phyloP scores from a whole-genome alignment of 306 rosid species.

The Pterocarpus santalinus region DNA sequence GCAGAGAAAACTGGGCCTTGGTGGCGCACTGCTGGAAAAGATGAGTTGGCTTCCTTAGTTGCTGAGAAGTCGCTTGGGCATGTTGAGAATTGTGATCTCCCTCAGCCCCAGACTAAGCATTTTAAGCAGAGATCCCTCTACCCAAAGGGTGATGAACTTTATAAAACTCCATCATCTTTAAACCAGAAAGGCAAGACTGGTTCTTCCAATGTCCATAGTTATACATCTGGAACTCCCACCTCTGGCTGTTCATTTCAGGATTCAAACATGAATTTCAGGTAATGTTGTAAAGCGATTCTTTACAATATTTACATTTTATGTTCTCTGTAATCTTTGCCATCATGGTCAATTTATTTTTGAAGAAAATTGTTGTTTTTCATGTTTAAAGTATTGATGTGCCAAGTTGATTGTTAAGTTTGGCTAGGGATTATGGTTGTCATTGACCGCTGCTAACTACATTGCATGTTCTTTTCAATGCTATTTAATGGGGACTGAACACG shows the following conservation, averaged over 20 bases:
- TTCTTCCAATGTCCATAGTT: constrained; percentile 51
- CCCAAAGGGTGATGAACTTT: constrained; percentile 51
- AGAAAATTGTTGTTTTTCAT: constrained; percentile 29
- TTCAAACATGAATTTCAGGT: constrained; percentile 60
- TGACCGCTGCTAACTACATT: background rate
- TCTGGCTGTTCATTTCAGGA: constrained; percentile 59
- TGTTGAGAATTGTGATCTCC: constrained; percentile 92
- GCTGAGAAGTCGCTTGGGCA: constrained; percentile 79
- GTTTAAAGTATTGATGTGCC: background rate
- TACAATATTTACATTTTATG: background rate
- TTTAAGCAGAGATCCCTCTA: constrained; percentile 47
- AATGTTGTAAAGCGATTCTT: constrained; percentile 30
- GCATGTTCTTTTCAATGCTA: constrained; percentile 6
- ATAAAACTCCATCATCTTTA: constrained; percentile 52
- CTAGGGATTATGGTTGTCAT: background rate
- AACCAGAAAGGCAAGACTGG: constrained; percentile 55
- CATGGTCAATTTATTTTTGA: constrained; percentile 18
- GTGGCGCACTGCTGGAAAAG: constrained; percentile 84
- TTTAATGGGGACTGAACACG: background rate
- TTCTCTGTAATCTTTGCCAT: constrained; percentile 7
- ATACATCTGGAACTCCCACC: constrained; percentile 53
- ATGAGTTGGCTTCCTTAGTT: constrained; percentile 86
- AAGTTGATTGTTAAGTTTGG: constrained; percentile 24
- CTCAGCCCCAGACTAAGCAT: constrained; percentile 67
- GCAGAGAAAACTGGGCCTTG: constrained; percentile 71